Conservation (phyloP, 805 yeast genomes). For the Isabelozyma gotoi region DNA sequence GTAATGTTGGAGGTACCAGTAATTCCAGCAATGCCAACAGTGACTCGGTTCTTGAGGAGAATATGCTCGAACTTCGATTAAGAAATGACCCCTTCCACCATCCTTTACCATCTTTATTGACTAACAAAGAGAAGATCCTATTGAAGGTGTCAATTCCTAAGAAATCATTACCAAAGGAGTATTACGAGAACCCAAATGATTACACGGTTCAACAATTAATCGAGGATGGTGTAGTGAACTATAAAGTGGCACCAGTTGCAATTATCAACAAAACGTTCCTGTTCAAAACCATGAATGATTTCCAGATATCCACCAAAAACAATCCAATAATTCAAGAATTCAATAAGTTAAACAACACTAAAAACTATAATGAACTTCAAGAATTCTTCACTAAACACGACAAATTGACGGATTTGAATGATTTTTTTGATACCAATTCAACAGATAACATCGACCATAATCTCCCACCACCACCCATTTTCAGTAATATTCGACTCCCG, state of each 20-base stretch:
- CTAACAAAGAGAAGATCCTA: slow-evolving; percentile 55
- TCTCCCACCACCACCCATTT: slow-evolving; percentile 83
- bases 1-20: slow-evolving; percentile 18
- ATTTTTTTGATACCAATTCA: slow-evolving; percentile 19
- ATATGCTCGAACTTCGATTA: slow-evolving; percentile 40
- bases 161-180: slow-evolving; percentile 40
- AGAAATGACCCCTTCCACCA: slow-evolving; percentile 52
- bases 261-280: slow-evolving; percentile 67
- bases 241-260: slow-evolving; percentile 59
- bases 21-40: slow-evolving; percentile 3
- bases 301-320: slow-evolving; percentile 66
- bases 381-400: slow-evolving; percentile 22
- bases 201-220: slow-evolving; percentile 44
- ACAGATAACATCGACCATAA: slow-evolving; percentile 47
- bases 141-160: slow-evolving; percentile 63
- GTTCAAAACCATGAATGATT: slow-evolving; percentile 86
- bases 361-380: slow-evolving; percentile 22
- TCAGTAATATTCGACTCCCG: slow-evolving; percentile 75
- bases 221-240: slow-evolving; percentile 29
- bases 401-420: slow-evolving; percentile 23
- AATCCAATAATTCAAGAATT: slow-evolving; percentile 37
- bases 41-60: slow-evolving; percentile 17
- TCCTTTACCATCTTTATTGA: slow-evolving; percentile 58
- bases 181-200: slow-evolving; percentile 25
- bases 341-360: slow-evolving; percentile 22